These are phyloP conservation scores for Acer campestre DNA, from an alignment of 345 rosid genomes.

Conservation along the genomic window DNA sequence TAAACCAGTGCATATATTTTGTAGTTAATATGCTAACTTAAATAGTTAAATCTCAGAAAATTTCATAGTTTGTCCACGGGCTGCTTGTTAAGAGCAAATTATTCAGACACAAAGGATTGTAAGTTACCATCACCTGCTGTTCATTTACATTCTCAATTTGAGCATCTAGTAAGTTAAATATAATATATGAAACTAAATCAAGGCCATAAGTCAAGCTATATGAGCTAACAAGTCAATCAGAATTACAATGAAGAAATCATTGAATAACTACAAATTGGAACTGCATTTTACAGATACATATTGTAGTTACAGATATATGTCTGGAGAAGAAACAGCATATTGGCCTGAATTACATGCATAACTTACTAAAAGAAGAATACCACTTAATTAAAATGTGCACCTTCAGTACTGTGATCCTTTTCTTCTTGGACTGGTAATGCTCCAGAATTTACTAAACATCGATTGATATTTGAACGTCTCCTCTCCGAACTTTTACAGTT, in stretches of 20 bases:
- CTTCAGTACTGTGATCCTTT: constrained; percentile 42
- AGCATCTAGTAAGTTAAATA: background rate
- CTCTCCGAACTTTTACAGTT: constrained; percentile 63
- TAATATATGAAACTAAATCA: background rate
- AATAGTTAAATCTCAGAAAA: background rate
- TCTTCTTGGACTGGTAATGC: constrained; percentile 31
- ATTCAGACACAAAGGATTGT: background rate
- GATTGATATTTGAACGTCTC: constrained; percentile 42
- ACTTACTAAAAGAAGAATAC: constrained; percentile 4
- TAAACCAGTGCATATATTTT: background rate
- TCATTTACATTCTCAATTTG: background rate
- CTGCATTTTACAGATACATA: background rate
- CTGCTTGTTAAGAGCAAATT: background rate
- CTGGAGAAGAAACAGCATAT: background rate
- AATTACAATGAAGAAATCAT: background rate
- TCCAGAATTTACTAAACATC: constrained; percentile 29
- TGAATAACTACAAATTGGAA: too few species aligned
- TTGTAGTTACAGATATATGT: background rate
- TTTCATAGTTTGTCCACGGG: background rate
- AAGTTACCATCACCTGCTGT: background rate
- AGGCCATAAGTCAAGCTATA: background rate
- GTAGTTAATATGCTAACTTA: background rate
- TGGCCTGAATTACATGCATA: background rate
- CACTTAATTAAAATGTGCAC: constrained; percentile 36
- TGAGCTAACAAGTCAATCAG: too few species aligned